These are phyloP conservation scores for Chaetomiaceae sp. DNA, from an alignment of 2,329 filamentous ascomycete genomes.

Conservation along the genomic window DNA sequence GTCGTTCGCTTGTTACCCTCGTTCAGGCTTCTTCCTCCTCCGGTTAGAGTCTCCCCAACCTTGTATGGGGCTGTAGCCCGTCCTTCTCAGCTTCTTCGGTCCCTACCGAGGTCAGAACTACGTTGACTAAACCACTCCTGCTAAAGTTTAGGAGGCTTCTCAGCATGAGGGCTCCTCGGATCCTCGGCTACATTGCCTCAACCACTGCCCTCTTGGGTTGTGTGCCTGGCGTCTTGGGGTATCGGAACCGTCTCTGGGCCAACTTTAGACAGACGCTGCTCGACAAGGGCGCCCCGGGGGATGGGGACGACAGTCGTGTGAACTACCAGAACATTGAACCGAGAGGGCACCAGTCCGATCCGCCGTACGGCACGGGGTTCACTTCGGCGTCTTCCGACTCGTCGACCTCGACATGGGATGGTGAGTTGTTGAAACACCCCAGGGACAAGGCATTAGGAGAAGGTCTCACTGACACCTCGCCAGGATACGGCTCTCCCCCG, in stretches of 20 bases:
- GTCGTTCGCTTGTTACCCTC: constrained; percentile 13
- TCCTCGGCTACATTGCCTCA: constrained; percentile 33
- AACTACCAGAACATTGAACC: constrained; percentile 10
- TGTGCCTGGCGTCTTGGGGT: constrained; percentile 19
- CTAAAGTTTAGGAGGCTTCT: neutral
- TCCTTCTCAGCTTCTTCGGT: neutral
- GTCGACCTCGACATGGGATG: constrained; percentile 5
- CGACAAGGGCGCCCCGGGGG: constrained; percentile 4
- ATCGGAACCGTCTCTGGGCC: constrained; percentile 20
- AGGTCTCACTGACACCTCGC: neutral
- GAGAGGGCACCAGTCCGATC: constrained; percentile 16
- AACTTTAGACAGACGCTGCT: constrained; percentile 21
- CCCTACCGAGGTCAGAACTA: neutral
- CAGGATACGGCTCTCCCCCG: constrained; percentile 14
- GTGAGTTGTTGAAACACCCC: constrained; percentile 13
- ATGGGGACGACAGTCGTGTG: neutral
- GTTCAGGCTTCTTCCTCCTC: neutral
- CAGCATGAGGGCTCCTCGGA: constrained; percentile 37
- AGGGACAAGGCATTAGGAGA: too few species aligned
- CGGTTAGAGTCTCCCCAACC: neutral
- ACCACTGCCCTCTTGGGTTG: constrained; percentile 30
- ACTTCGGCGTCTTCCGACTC: neutral
- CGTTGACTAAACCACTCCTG: neutral
- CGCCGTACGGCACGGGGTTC: constrained; percentile 20
- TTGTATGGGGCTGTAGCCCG: neutral